A percentile compares a stretch with the other conserved stretches of the same genome.
phyloP scores from a whole-genome alignment of 2,329 filamentous ascomycete species.

The Fusarium buharicum region DNA sequence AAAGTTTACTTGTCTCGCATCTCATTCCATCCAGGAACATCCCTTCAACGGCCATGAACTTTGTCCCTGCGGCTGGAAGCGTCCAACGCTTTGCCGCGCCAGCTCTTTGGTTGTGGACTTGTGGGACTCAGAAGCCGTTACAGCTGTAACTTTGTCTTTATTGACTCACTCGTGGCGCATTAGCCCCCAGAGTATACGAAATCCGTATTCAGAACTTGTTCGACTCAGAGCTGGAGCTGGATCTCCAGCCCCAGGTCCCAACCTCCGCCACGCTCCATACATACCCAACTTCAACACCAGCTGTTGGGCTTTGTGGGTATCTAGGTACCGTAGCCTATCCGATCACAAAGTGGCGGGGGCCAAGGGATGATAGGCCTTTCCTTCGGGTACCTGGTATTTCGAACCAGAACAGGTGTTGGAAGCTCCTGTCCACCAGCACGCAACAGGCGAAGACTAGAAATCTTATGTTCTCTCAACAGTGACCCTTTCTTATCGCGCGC shows the following conservation, averaged over 20 bases:
- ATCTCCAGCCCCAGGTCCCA: slow-evolving; percentile 24
- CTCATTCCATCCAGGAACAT: slow-evolving; percentile 25
- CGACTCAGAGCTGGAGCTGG: slow-evolving; percentile 4
- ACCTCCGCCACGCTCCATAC: slow-evolving; percentile 21
- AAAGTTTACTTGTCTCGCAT: slow-evolving; percentile 32
- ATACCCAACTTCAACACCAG: slow-evolving; percentile 1
- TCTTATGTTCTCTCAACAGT: slow-evolving; percentile 37
- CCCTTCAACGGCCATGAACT: slow-evolving; percentile 26
- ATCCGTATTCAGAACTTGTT: slow-evolving; percentile 5
- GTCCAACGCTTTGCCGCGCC: slow-evolving; percentile 25
- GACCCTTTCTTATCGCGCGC: background rate
- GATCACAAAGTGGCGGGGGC: slow-evolving; percentile 8
- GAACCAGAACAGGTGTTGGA: slow-evolving; percentile 11
- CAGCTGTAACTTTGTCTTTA: slow-evolving; percentile 26
- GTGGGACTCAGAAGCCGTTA: slow-evolving; percentile 35
- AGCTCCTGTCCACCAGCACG: slow-evolving; percentile 12
- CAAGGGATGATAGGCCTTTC: slow-evolving; percentile 3
- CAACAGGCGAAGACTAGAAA: slow-evolving; percentile 19
- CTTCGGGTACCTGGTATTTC: slow-evolving; percentile 21
- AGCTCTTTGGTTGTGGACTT: slow-evolving; percentile 26
- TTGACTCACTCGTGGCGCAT: slow-evolving; percentile 39
- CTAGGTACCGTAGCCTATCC: slow-evolving; percentile 2
- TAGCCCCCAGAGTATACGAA: slow-evolving; percentile 6
- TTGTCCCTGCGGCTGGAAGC: slow-evolving; percentile 21
- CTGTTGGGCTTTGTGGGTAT: slow-evolving; percentile 5